Evolutionary conservation across 2,329 filamentous ascomycete genomes (phyloP).

Genomic region (Ophiostoma sp.): DNA sequence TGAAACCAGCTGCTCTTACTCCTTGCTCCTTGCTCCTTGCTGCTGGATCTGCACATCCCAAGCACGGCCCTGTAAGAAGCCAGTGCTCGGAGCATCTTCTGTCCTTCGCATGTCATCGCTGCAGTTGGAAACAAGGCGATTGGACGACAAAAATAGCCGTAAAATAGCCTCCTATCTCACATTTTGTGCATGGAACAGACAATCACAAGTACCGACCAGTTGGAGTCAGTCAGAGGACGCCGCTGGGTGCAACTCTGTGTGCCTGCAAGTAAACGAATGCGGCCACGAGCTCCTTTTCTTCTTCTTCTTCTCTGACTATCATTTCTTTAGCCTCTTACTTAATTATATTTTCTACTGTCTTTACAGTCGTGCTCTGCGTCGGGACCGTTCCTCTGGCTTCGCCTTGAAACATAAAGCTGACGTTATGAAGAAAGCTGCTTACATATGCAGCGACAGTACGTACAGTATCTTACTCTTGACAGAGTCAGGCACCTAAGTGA

Average conservation of each 20-base stretch:
- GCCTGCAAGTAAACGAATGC: not conserved
- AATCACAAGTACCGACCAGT: not conserved
- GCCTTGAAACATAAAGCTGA: not conserved
- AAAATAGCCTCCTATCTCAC: not conserved
- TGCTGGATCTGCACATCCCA: slow-evolving; percentile 3
- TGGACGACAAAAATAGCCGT: slow-evolving; percentile 11
- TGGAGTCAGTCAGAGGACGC: slow-evolving; percentile 1
- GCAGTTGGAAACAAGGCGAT: slow-evolving; percentile 4
- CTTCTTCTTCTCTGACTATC: not conserved
- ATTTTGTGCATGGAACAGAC: not conserved
- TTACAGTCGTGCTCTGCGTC: not conserved
- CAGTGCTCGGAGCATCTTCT: slow-evolving; percentile 9
- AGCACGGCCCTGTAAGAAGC: not conserved
- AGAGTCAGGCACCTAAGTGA: not conserved
- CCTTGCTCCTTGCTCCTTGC: not conserved
- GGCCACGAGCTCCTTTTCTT: not conserved
- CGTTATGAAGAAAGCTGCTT: not conserved
- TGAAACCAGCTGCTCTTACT: too few relatives aligned
- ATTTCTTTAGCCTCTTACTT: not conserved
- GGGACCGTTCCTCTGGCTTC: not conserved
- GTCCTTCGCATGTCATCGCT: slow-evolving; percentile 6
- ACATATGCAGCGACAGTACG: not conserved
- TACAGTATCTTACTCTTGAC: too few relatives aligned
- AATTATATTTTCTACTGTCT: not conserved
- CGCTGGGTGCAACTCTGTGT: not conserved